Evolutionary conservation across 192 early-diverging fungal species (phyloP).

Genomic region (Podochytrium sp.): DNA sequence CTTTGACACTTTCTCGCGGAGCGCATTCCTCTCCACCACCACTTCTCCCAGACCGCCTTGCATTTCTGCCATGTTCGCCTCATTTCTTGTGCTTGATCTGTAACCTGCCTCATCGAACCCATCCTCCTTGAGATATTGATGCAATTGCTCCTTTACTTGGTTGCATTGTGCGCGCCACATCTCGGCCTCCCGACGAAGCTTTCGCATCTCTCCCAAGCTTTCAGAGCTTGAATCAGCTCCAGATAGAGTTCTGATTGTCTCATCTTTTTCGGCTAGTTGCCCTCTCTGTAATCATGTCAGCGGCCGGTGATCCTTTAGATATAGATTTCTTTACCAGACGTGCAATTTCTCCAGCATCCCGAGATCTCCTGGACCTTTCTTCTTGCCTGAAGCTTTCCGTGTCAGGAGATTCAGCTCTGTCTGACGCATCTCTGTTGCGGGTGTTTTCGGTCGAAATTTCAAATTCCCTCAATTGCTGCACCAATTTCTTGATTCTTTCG

Average conservation of each 20-base stretch:
- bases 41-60: conserved; percentile 17
- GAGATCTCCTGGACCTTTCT: not conserved
- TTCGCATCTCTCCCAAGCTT: conserved; percentile 29
- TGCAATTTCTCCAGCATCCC: conserved; percentile 12
- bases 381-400: not conserved
- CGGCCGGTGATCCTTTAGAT: too few relatives aligned
- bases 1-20: conserved; percentile 11
- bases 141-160: conserved; percentile 40
- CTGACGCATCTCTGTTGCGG: conserved; percentile 16
- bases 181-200: conserved; percentile 34
- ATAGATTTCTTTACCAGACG: conserved; percentile 14
- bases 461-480: conserved; percentile 23
- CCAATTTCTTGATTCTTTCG: conserved; percentile 27
- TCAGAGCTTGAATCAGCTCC: conserved; percentile 24
- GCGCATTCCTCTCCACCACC: conserved; percentile 18
- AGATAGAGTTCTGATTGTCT: conserved; percentile 35
- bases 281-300: not conserved
- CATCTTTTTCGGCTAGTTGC: conserved; percentile 37
- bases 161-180: conserved; percentile 43
- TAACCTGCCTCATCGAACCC: not conserved
- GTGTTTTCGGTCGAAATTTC: conserved; percentile 31
- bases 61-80: conserved; percentile 14
- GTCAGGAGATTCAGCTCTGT: not conserved
- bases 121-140: not conserved
- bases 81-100: not conserved